Conservation (phyloP, 2,329 filamentous ascomycete genomes). For the Paraconiothyrium sp. region DNA sequence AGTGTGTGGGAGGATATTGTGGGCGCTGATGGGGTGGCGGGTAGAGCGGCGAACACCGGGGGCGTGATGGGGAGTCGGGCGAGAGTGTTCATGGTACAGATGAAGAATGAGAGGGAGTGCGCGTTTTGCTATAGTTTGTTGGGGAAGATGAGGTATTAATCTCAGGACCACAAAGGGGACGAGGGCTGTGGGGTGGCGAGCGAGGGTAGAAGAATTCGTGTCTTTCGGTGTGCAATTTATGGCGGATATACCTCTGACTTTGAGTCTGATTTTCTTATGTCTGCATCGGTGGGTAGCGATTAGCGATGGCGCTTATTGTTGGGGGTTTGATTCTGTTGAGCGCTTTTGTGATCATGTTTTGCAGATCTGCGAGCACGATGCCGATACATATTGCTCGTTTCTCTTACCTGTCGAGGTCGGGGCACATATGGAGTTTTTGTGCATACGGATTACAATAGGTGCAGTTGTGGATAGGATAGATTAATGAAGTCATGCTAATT, state of each 20-base stretch:
- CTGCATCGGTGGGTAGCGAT: background rate
- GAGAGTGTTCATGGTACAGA: constrained; percentile 72
- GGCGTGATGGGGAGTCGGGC: constrained; percentile 65
- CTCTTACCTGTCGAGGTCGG: background rate
- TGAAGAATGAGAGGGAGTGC: constrained; percentile 58
- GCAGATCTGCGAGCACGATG: background rate
- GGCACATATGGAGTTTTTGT: background rate
- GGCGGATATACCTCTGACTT: constrained; percentile 1
- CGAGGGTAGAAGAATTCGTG: background rate
- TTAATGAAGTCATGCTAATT: background rate
- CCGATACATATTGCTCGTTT: background rate
- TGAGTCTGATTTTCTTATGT: background rate
- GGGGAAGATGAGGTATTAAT: constrained; percentile 59
- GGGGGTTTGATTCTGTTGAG: background rate
- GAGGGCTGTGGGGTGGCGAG: background rate
- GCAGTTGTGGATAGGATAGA: background rate
- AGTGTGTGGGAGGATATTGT: constrained; percentile 79
- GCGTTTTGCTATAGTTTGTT: constrained; percentile 60
- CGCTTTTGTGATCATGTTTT: background rate
- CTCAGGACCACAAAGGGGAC: background rate
- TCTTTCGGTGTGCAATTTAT: background rate
- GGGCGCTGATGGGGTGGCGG: constrained; percentile 63
- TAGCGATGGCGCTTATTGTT: constrained; percentile 6
- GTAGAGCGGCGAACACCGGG: constrained; percentile 66
- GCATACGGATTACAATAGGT: background rate